Base-by-base conservation (phyloP, 805 yeast species). In the Ogataea henricii region DNA sequence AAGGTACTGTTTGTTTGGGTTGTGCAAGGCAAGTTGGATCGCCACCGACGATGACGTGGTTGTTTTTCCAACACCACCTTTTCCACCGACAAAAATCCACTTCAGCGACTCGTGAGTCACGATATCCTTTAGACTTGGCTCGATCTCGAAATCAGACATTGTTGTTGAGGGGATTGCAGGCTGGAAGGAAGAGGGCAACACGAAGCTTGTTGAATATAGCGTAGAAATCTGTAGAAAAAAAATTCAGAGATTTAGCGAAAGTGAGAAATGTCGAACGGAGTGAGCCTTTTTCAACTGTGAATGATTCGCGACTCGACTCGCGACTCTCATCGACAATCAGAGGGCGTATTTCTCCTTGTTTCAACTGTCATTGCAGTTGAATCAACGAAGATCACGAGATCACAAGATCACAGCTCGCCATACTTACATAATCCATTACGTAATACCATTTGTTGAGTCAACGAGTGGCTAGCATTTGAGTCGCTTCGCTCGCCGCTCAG, bases 21-120 rank as follows among this genome's bases (percentile, higher is more conserved):
- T 85, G 48, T 78, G 74, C 52, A 87, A 69, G 14, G 99, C 97
- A 66, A 94, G 79, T 70, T 94, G 98, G 53, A 91, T 85, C 18
- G 99, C 96, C 57, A 94, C 78, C 20, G 97, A 90, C 40, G 96
- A 91, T 1, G 98, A 92, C 3, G 97, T 88, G 21, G 99, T 94
- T 54, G 99, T 94, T 68, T 94, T 94, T 62, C 99, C 99, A 23
- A 94, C 99, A 70, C 99, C 99, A 68, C 99, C 99, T 74, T 94
- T 94, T 58, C 99, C 99, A 56, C 99, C 99, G 37, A 92, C 98
- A 63, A 94, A 94, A 54, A 94, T 85, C 99, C 99, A 94, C 64
- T 87, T 88, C 63, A 94, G 79, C 10, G 86, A 69, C 22, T 85
- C 88, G 52, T 79, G 83, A 23, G 70, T 56, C 45, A 87, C 72